Evolutionary conservation across 331 rosid species (phyloP).

Genomic region (Spiraea crenata): DNA sequence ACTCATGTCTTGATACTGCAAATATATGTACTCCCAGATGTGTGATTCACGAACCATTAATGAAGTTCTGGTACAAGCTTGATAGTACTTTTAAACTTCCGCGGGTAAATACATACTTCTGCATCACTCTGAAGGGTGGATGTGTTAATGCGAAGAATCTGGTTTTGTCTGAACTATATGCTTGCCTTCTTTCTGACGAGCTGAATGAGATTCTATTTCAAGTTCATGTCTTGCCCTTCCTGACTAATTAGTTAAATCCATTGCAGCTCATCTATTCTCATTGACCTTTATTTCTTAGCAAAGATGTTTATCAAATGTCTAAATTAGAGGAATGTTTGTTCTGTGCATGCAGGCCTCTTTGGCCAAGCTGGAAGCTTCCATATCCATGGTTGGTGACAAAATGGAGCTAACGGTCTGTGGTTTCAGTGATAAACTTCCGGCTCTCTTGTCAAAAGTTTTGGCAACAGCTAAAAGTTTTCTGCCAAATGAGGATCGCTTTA

Average conservation of each 20-base stretch:
- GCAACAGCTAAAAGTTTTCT: constrained; percentile 56
- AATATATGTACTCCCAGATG: constrained; percentile 58
- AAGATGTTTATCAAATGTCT: not conserved
- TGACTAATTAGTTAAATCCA: not conserved
- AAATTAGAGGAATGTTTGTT: constrained; percentile 4
- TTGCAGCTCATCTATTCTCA: constrained; percentile 25
- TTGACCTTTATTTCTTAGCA: not conserved
- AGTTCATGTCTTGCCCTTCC: constrained; percentile 54
- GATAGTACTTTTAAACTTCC: constrained; percentile 81
- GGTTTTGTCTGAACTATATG: constrained; percentile 72
- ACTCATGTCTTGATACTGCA: constrained; percentile 29
- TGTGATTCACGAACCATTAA: constrained; percentile 75
- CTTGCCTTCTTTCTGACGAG: constrained; percentile 81
- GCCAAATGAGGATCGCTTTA: constrained; percentile 69
- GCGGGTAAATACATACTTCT: constrained; percentile 90
- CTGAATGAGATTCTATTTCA: constrained; percentile 84
- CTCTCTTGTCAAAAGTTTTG: constrained; percentile 66
- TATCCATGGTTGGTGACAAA: constrained; percentile 58
- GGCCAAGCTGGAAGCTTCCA: constrained; percentile 89
- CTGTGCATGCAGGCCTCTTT: constrained; percentile 64
- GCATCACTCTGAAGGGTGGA: constrained; percentile 87
- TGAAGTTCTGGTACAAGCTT: constrained; percentile 90
- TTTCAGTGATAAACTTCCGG: constrained; percentile 80
- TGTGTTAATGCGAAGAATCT: constrained; percentile 52
- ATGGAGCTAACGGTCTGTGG: constrained; percentile 86